Evolutionary conservation across 805 yeast species (phyloP).

Genomic region (Starmerella scarabaei): DNA sequence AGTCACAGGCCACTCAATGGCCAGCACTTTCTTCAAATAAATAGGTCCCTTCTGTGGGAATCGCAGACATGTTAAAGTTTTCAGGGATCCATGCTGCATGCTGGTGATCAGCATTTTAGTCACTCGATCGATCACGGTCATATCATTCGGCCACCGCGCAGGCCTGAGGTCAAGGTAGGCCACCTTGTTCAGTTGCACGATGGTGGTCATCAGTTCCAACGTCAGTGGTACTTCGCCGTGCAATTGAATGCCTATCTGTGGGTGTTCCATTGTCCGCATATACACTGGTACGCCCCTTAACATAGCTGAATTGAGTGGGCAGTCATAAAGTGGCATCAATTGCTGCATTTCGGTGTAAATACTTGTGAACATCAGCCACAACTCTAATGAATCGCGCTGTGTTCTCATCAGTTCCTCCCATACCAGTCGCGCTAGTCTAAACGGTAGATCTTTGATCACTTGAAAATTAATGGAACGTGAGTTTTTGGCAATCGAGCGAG

Average conservation of each 20-base stretch:
- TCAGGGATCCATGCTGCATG: conserved; percentile 8
- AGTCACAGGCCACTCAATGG: conserved; percentile 8
- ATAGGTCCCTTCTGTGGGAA: conserved; percentile 13
- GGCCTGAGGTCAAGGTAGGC: conserved; percentile 9
- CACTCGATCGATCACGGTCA: conserved; percentile 4
- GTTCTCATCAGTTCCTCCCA: conserved; percentile 4
- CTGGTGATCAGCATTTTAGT: conserved; percentile 4
- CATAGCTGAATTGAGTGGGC: neutral
- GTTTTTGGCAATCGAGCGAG: neutral
- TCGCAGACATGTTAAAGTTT: conserved; percentile 5
- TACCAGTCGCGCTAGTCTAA: neutral
- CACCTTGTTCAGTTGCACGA: neutral
- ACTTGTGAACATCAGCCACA: conserved; percentile 7
- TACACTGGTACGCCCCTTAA: neutral
- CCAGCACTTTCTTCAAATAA: conserved; percentile 2
- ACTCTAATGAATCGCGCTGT: conserved; percentile 10
- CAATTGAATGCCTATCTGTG: neutral
- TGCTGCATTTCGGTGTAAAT: neutral
- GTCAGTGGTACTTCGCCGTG: neutral
- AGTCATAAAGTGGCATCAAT: neutral
- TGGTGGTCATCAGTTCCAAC: neutral
- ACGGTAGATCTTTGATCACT: neutral
- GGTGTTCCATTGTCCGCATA: neutral
- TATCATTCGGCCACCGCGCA: conserved; percentile 8
- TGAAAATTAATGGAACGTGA: neutral